Evolutionary conservation across 768 basidiomycete species (phyloP).

Genomic region (Russula brevipes): DNA sequence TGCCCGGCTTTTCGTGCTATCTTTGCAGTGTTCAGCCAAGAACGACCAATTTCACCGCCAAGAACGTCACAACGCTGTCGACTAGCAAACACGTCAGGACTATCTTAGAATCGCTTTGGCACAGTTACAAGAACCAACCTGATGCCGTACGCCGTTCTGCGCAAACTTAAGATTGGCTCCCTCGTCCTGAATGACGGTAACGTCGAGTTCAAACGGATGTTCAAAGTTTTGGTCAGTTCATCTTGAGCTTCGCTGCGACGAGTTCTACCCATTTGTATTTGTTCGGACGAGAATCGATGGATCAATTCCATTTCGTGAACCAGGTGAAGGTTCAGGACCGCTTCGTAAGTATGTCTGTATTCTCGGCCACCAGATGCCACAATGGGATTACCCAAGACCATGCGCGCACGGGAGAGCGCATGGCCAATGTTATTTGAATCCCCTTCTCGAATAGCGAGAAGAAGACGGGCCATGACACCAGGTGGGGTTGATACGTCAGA

Average conservation of each 20-base stretch:
- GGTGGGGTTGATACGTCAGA: conserved; percentile 52
- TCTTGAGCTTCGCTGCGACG: conserved; percentile 37
- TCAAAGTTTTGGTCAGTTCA: conserved; percentile 47
- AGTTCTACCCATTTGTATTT: conserved; percentile 29
- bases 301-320: conserved; percentile 81
- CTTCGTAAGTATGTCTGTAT: conserved; percentile 84
- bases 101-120: background rate
- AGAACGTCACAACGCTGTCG: conserved; percentile 12
- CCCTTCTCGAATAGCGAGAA: conserved; percentile 69
- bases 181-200: conserved; percentile 84
- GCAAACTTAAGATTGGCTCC: conserved; percentile 86
- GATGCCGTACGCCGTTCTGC: conserved; percentile 67
- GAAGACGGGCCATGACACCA: conserved; percentile 68
- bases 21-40: conserved; percentile 93
- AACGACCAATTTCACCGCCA: conserved; percentile 51
- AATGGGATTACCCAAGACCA: conserved; percentile 72
- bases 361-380: conserved; percentile 73
- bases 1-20: conserved; percentile 94
- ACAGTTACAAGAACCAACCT: conserved; percentile 42
- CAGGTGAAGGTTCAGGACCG: conserved; percentile 77
- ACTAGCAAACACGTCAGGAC: background rate
- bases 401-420: conserved; percentile 60
- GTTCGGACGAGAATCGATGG: conserved; percentile 42
- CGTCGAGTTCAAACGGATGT: conserved; percentile 65
- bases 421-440: conserved; percentile 42